Percentiles rank a stretch among this genome's conserved stretches.
phyloP scores from a whole-genome alignment of 2,329 filamentous ascomycete genomes.

The Claviceps sorghi region DNA sequence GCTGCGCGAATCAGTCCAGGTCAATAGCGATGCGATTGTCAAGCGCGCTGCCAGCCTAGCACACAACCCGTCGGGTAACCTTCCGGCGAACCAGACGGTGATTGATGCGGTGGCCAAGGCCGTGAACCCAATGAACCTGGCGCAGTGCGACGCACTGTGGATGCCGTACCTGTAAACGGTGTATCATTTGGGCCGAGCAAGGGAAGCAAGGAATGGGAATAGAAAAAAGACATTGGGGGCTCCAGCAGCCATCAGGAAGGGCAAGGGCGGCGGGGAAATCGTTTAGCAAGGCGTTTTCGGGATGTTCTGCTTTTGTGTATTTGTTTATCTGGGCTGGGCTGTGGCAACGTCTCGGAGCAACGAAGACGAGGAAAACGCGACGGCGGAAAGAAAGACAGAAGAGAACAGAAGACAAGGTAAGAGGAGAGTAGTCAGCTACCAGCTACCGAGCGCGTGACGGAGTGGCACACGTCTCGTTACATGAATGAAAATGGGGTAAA shows the following conservation, averaged over 20 bases:
- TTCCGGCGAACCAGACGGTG: conserved; percentile 93
- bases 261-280: not conserved
- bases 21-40: conserved; percentile 81
- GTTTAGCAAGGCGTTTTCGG: conserved; percentile 9
- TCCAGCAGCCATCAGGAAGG: not conserved
- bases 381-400: not conserved
- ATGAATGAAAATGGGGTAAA: too few species aligned
- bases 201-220: not conserved
- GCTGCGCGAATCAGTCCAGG: conserved; percentile 64
- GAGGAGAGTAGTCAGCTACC: not conserved
- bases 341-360: not conserved
- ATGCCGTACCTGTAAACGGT: conserved; percentile 57
- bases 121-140: conserved; percentile 80
- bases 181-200: not conserved
- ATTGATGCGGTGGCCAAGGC: conserved; percentile 89
- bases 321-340: not conserved
- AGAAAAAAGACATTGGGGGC: not conserved
- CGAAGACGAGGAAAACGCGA: not conserved
- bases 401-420: not conserved
- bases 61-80: conserved; percentile 58
- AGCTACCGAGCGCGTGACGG: not conserved
- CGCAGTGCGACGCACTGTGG: conserved; percentile 83
- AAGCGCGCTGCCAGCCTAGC: conserved; percentile 80
- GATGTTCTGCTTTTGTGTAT: not conserved
- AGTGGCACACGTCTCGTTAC: too few species aligned